Evolutionary conservation across 768 basidiomycete species (phyloP), one percentile per base, ranked within the genome.

Genomic region (Suillus cothurnatus): DNA sequence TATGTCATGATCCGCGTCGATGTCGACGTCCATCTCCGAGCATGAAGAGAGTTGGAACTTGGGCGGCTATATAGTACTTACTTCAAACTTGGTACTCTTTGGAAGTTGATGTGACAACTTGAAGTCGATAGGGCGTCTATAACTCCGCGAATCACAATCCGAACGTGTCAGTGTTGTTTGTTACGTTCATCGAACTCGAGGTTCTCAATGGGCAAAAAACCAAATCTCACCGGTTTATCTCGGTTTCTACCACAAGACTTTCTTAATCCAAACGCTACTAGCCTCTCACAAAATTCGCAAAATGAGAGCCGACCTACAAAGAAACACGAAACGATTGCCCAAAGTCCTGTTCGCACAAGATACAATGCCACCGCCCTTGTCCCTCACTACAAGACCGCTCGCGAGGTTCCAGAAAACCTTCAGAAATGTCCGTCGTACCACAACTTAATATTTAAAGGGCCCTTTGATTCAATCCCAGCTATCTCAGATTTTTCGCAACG

Each of bases 401-500:
- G 84, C 0, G 80, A 96, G 66, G 93, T 96, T 12, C 95, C 95
- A 4, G 79, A 84, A 21, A 85, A 91, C 71, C 82, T 97, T 11
- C 81, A 85, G 70, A 97, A 97, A 82, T 97, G 95, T 96, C 71
- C 66, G 91, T 81, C 32, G 19, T 47, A 12, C 36, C 7, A 6
- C 66, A 9, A 23, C 2, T 38, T 45, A 3, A 19, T 43, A 49
- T 15, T n/a, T 31, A 0, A 53, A 31, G 47, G n/a, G 19, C 34
- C 21, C 28, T 23, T 36, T 31, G 23, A 26, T 60, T 56, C 59
- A 41, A 62, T 61, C 32, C 11, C 31, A 26, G n/a, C 62, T 56
- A 34, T n/a, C 53, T 32, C 71, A 99, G 96, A 98, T 75, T 98
- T 92, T 72, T 84, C 84, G 6, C 97, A 99, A 75, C 83, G 97